Evolutionary conservation across 2,329 filamentous ascomycete species (phyloP), one percentile per base, ranked within the genome.

Genomic region (Ilyonectria sp.): DNA sequence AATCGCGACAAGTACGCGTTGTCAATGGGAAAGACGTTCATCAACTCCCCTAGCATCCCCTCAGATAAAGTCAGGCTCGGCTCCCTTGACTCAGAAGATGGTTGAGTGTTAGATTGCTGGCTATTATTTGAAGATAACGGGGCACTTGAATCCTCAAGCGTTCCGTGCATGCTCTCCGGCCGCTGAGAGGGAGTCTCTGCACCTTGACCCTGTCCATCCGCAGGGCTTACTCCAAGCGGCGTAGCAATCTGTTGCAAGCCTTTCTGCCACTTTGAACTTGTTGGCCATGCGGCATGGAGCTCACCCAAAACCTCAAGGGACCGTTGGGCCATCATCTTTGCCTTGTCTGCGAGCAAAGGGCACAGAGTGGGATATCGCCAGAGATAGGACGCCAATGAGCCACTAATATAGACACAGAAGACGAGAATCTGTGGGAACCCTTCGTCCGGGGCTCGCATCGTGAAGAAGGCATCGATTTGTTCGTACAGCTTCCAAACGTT

Each of bases 351-450:
- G 11, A 76, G 60, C 9, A 64, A 69, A 43, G 74, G 75, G 57
- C 77, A 79, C 9, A 79, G 70, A 19, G 69, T 64, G 8, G 78
- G 78, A 50, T 76, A 71, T 21, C 76, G 74, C 73, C 74, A 77
- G 4, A 81, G 72, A 50, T 78, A 77, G 2, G 71, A 71, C 9
- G 76, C 76, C 17, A 83, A 71, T 0, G 80, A 82, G 8, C 81
- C 81, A 66, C 80, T 82, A n/a, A 81, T 77, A 66, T 83, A 83
- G 33, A 79, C 76, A 59, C 80, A 82, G 55, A 82, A 83, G 2
- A 81, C 81, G 4, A 82, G 74, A 23, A 83, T 79, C 55, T 75
- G 79, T 7, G 78, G 79, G 43, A 78, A 80, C 0, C 76, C 77
- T 49, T 81, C 73, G 17, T 76, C 77, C 17, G 60, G 69, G 4